Evolutionary conservation across 768 basidiomycete species (phyloP), one percentile per base, ranked within the genome.

Genomic region (Favolaschia claudopus): DNA sequence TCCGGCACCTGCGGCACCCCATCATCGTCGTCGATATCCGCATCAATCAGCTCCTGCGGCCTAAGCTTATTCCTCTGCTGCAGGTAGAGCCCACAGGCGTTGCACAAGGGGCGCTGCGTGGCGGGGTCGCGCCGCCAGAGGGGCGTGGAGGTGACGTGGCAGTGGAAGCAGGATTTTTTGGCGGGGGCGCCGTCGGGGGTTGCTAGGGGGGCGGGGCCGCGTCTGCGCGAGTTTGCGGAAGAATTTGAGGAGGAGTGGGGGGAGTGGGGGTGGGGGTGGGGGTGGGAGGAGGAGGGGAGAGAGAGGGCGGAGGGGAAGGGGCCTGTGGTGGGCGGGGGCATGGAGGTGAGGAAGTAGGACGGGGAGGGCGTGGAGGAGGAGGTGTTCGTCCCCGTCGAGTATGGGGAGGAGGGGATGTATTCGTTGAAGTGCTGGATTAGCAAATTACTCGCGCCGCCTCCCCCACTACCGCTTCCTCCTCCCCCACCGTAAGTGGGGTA

Each of bases 41-140:
- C 60, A 49, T 62, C 60, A 29, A 62, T 62, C 29, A 62, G 60
- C 28, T 55, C 60, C 37, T 62, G 60, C 27, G 60, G 60, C 17
- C 60, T 53, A 13, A 62, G 54, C 25, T 63, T 58, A n/a, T 63
- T 58, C 8, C 61, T 55, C 39, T 63, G 61, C 32, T 58, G 55
- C 13, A 63, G 56, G 33, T 63, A 63, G 3, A 63, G 39, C 0
- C 61, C 61, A n/a, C 61, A 63, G 1, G 61, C 61, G 45, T 63
- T 62, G 50, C 60, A 62, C 1, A 62, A 50, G 8, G 60, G 48
- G 1, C 55, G 49, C 49, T 57, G 55, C 2, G 60, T 57, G 2
- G 39, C 15, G 7, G 60, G 55, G 10, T 62, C 60, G 19, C 60
- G 60, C 17, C 60, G 60, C 60, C 60, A 62, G 14, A 62, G 55